Percentiles rank a stretch among this genome's conserved stretches.
These are phyloP conservation scores for Phytophthora pistaciae DNA, from an alignment of 352 stramenopile genomes.

Conservation along the genomic window DNA sequence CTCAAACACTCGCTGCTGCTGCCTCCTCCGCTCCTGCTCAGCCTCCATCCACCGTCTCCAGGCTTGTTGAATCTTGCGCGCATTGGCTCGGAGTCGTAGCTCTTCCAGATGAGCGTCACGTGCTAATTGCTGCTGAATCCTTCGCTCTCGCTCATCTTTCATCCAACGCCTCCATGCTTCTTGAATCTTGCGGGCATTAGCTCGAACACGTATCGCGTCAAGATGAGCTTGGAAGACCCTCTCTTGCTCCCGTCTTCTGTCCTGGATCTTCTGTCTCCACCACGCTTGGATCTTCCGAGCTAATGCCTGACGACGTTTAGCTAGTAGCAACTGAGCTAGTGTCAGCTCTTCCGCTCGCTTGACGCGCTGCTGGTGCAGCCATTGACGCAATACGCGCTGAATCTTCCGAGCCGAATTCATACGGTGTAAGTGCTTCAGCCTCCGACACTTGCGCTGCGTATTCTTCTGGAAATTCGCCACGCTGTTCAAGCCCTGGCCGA, in stretches of 20 bases:
- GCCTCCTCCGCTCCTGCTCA: not conserved
- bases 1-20: conserved; percentile 10
- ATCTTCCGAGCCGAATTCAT: conserved; percentile 27
- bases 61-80: not conserved
- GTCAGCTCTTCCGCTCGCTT: conserved; percentile 22
- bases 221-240: conserved; percentile 7
- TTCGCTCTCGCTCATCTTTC: not conserved
- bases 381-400: conserved; percentile 32
- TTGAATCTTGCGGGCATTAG: conserved; percentile 18
- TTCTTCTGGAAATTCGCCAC: conserved; percentile 18
- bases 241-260: conserved; percentile 22
- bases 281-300: conserved; percentile 26
- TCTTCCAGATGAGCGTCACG: conserved; percentile 3
- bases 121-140: conserved; percentile 1
- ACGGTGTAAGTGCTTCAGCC: conserved; percentile 28
- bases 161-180: conserved; percentile 7
- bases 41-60: not conserved
- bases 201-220: conserved; percentile 5
- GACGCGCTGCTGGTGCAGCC: conserved; percentile 15
- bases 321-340: conserved; percentile 12
- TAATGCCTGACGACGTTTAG: conserved; percentile 14
- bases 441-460: conserved; percentile 9
- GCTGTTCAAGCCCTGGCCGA: conserved; percentile 13
- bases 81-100: not conserved
- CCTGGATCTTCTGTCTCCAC: conserved; percentile 26